Conservation (phyloP, 352 stramenopile genomes). For the Globisporangium acanthophoron region DNA sequence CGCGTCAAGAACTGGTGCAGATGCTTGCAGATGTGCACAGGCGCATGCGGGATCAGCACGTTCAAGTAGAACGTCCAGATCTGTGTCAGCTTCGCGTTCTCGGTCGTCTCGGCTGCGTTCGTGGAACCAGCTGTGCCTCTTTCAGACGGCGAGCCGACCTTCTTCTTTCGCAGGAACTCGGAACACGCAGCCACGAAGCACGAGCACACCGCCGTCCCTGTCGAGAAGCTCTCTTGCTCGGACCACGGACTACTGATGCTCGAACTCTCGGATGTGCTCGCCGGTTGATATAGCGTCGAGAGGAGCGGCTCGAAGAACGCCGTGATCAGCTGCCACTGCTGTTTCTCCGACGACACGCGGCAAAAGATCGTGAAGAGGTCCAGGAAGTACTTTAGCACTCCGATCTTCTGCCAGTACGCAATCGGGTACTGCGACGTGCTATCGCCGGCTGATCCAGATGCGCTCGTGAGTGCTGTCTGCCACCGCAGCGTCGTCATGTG, state of each 20-base stretch:
- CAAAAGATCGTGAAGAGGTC: conserved; percentile 75
- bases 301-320: conserved; percentile 77
- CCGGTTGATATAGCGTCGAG: conserved; percentile 73
- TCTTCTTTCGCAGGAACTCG: conserved; percentile 53
- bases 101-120: conserved; percentile 6
- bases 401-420: conserved; percentile 63
- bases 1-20: conserved; percentile 80
- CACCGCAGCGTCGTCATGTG: conserved; percentile 58
- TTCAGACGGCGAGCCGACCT: not conserved
- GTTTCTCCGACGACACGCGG: conserved; percentile 42
- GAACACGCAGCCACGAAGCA: conserved; percentile 75
- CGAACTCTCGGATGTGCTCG: conserved; percentile 62
- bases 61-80: conserved; percentile 81
- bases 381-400: conserved; percentile 70
- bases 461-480: conserved; percentile 26
- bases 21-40: conserved; percentile 72
- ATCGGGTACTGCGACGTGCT: conserved; percentile 33
- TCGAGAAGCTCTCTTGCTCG: conserved; percentile 65
- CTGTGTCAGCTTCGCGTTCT: conserved; percentile 55
- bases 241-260: conserved; percentile 64
- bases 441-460: not conserved
- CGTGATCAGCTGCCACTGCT: conserved; percentile 66
- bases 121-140: not conserved
- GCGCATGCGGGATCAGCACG: conserved; percentile 65
- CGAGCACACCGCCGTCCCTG: conserved; percentile 69